phyloP scores from a whole-genome alignment of 345 rosid species.

The Lenwebbia sp. region DNA sequence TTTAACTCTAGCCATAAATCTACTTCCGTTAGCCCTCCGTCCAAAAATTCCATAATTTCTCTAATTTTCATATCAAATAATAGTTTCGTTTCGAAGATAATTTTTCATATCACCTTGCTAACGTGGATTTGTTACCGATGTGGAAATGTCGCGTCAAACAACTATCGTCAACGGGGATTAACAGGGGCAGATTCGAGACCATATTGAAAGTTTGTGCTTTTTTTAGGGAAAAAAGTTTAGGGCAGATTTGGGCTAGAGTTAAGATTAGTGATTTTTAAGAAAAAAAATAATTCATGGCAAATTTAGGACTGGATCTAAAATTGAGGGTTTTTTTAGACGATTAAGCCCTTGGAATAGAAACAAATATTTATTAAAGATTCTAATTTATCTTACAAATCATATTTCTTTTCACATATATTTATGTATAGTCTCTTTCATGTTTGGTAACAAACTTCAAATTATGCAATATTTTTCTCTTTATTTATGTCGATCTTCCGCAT shows the following conservation, averaged over 20 bases:
- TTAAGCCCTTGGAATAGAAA: not conserved
- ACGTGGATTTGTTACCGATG: no score
- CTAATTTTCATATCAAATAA: not conserved
- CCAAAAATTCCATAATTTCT: not conserved
- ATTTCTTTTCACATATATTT: no score
- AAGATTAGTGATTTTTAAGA: no score
- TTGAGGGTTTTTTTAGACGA: accelerated
- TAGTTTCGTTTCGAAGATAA: no score
- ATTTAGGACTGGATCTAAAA: not conserved
- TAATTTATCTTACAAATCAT: not conserved
- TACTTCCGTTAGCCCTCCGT: not conserved
- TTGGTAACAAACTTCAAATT: not conserved
- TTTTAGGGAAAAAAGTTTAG: no score
- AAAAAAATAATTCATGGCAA: no score
- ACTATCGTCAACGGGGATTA: no score
- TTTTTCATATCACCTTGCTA: no score
- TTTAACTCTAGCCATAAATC: not conserved
- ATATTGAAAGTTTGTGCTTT: not conserved
- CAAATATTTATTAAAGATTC: not conserved
- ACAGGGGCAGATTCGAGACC: not conserved
- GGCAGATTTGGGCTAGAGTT: not conserved
- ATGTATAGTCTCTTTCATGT: not conserved
- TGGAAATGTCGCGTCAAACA: no score
- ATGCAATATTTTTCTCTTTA: not conserved
- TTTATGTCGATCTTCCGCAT: not conserved